phyloP scores from a whole-genome alignment of 768 basidiomycete species.

The Mycena vitilis region DNA sequence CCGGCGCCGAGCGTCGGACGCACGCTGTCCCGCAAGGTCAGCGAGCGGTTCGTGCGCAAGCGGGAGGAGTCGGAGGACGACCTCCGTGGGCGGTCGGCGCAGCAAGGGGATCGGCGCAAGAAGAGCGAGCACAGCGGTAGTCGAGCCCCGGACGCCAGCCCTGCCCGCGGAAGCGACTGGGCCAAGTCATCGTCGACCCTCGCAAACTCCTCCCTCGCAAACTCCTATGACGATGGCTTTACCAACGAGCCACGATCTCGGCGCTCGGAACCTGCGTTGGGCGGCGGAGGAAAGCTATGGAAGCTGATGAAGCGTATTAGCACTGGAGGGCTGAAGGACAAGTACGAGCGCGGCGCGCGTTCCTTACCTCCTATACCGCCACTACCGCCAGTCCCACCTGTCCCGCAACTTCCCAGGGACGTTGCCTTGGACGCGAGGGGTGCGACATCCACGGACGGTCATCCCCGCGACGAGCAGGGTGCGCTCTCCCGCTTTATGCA shows the following conservation, averaged over 20 bases:
- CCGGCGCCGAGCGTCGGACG: slow-evolving; percentile 25
- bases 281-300: slow-evolving; percentile 65
- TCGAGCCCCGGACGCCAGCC: slow-evolving; percentile 25
- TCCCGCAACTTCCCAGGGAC: slow-evolving; percentile 57
- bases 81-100: slow-evolving; percentile 15
- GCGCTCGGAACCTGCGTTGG: slow-evolving; percentile 37
- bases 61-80: slow-evolving; percentile 37
- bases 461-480: slow-evolving; percentile 31
- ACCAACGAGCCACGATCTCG: slow-evolving; percentile 35
- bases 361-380: slow-evolving; percentile 32
- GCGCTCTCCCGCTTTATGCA: slow-evolving; percentile 39
- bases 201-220: background rate
- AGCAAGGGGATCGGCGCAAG: slow-evolving; percentile 25
- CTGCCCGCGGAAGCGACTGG: slow-evolving; percentile 9
- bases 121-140: slow-evolving; percentile 26
- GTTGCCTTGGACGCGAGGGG: slow-evolving; percentile 15
- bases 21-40: slow-evolving; percentile 32
- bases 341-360: slow-evolving; percentile 45
- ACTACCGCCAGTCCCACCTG: slow-evolving; percentile 29
- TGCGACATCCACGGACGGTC: slow-evolving; percentile 35
- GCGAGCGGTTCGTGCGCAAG: slow-evolving; percentile 34
- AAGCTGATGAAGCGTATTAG: slow-evolving; percentile 79
- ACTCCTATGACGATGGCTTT: slow-evolving; percentile 1
- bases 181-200: slow-evolving; percentile 9
- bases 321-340: slow-evolving; percentile 71